Percentiles rank a stretch among this genome's conserved stretches.
Evolutionary conservation across 768 basidiomycete species (phyloP).

Genomic region (Phylloporus sp.): DNA sequence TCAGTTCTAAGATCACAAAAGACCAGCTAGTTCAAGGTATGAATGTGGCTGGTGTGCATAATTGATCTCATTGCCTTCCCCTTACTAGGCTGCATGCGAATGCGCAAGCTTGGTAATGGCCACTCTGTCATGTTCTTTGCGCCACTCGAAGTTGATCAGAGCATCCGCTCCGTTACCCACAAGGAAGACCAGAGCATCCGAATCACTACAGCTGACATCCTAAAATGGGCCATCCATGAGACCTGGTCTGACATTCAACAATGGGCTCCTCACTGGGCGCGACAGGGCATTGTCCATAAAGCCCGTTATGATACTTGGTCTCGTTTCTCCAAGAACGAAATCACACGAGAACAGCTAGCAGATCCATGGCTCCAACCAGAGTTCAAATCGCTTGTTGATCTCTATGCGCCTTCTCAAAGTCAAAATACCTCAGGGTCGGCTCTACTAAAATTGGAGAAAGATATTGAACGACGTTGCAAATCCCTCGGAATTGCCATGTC

Average conservation of each 20-base stretch:
- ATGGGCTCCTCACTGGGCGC: constrained; percentile 37
- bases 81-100: constrained; percentile 50
- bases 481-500: constrained; percentile 12
- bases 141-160: constrained; percentile 36
- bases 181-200: constrained; percentile 1
- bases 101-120: constrained; percentile 43
- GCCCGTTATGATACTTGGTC: constrained; percentile 11
- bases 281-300: constrained; percentile 28
- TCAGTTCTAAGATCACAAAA: constrained; percentile 50
- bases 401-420: too few species aligned
- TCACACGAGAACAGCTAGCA: neutral
- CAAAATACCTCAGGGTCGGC: neutral
- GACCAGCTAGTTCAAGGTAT: constrained; percentile 47
- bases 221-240: constrained; percentile 42
- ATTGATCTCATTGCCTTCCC: too few species aligned
- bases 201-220: constrained; percentile 26
- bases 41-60: too few species aligned
- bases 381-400: too few species aligned
- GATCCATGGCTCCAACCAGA: constrained; percentile 32
- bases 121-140: constrained; percentile 47
- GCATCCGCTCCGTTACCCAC: constrained; percentile 28
- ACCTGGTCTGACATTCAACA: constrained; percentile 39
- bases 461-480: constrained; percentile 4
- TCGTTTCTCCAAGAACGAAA: neutral
- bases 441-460: neutral